Conservation (phyloP, 306 rosid genomes). For the Coriaria nepalensis region DNA sequence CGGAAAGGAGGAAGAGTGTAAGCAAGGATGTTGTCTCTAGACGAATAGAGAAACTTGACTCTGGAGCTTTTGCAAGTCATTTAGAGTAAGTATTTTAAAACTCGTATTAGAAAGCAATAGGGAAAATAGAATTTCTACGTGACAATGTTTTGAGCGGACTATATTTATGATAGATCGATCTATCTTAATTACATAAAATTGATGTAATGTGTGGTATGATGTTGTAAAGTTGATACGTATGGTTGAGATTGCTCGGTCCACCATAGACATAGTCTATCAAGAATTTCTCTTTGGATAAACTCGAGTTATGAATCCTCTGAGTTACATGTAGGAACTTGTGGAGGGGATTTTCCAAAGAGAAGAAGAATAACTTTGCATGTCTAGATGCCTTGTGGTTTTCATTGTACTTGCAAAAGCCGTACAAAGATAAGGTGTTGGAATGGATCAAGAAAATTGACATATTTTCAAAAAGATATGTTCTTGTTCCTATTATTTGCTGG, state of each 20-base stretch:
- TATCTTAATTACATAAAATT: too few species aligned
- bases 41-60: slow-evolving; percentile 25
- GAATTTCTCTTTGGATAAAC: too few species aligned
- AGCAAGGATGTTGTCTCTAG: slow-evolving; percentile 11
- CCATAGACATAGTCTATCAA: too few species aligned
- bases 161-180: too few species aligned
- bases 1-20: slow-evolving; percentile 19
- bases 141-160: too few species aligned
- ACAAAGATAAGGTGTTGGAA: slow-evolving; percentile 43
- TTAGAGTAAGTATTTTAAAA: slow-evolving; percentile 67
- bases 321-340: slow-evolving; percentile 57
- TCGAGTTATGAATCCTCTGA: too few species aligned
- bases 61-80: slow-evolving; percentile 32
- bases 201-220: too few species aligned
- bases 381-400: slow-evolving; percentile 64
- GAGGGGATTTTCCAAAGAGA: slow-evolving; percentile 46
- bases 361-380: slow-evolving; percentile 33
- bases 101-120: too few species aligned
- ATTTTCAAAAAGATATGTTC: slow-evolving; percentile 62
- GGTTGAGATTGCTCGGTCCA: too few species aligned
- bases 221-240: too few species aligned
- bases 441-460: slow-evolving; percentile 53
- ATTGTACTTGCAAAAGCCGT: slow-evolving; percentile 24
- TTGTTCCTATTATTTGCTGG: slow-evolving; percentile 85
- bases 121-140: too few species aligned